phyloP scores from a whole-genome alignment of 129 eudicot species.

The Rutidosis leptorrhynchoides region DNA sequence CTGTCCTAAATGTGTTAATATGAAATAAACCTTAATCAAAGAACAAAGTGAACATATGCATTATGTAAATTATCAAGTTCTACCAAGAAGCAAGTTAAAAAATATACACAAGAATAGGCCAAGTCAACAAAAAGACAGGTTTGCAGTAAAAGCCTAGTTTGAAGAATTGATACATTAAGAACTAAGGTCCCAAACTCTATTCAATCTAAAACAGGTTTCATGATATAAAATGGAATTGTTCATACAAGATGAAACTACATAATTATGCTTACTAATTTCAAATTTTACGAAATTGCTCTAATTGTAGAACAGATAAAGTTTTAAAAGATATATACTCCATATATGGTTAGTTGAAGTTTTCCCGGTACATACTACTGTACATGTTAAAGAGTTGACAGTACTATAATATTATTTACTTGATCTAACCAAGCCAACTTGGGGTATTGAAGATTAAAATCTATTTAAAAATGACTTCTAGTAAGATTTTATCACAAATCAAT shows the following conservation, averaged over 20 bases:
- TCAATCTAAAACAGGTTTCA: neutral
- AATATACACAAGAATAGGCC: neutral
- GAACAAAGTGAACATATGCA: neutral
- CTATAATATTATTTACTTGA: neutral
- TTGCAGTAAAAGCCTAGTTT: neutral
- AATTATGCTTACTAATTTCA: neutral
- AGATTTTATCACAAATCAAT: neutral
- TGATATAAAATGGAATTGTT: neutral
- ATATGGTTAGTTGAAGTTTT: neutral
- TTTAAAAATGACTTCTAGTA: too few relatives aligned
- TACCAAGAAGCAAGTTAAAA: neutral
- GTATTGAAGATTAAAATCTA: neutral
- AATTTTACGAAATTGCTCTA: neutral
- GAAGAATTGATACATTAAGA: neutral
- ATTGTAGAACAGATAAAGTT: neutral
- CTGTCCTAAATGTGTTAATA: constrained; percentile 66
- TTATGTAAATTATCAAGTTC: neutral
- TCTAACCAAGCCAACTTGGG: neutral
- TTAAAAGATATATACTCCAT: too few relatives aligned
- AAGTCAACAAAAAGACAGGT: constrained; percentile 2
- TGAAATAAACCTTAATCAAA: constrained; percentile 11
- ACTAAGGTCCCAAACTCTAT: neutral
- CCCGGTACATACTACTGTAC: neutral
- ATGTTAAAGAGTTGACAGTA: neutral
- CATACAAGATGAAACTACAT: neutral